Base-by-base conservation (phyloP, 768 basidiomycete genomes). In the Aureoboletus auriporus region DNA sequence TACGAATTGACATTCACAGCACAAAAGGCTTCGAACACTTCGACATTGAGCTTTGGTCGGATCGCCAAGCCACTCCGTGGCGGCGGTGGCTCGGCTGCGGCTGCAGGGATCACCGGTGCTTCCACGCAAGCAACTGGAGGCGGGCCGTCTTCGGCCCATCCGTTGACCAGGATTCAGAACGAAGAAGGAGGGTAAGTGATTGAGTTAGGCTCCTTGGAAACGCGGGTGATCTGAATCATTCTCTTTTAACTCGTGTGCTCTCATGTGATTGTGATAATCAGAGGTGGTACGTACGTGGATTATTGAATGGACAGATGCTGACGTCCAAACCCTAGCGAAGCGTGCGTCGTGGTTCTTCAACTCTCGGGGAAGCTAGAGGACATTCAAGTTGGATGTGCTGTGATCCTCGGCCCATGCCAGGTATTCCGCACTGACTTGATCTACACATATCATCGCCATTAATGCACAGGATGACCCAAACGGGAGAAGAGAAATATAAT, bases 51-150 rank as follows among this genome's bases (percentile, higher is more conserved):
- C 67, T 93, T 94, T 70, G 93, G 94, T 37, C 82, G 95, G 35
- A 97, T 99, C 54, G 95, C 95, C 30, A 98, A 98, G 71, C 96
- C 96, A 26, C 73, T 99, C 47, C 80, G 95, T 56, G 96, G 95
- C 12, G 93, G 92, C 17, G 94, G 95, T 37, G 93, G 93, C 49
- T 67, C 67, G 48, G 56, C 59, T 12, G 69, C 63, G 6, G 64
- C 65, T 30, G 73, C 73, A 34, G 71, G 72, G 16, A 68, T 69
- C 41, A 59, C 71, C 33, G 60, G 77, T 17, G 67, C 65, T 38
- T 62, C 72, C 36, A 59, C 70, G 42, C 71, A 78, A 48, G 68
- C 73, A 45, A 53, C 70, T 47, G 64, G 60, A 51, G 67, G 74
- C 28, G 69, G 70, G n/a, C 68, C 77, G 40, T 68, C 77, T 40